Percentiles rank a stretch among this genome's conserved stretches.
phyloP scores from a whole-genome alignment of 106 monocot species.

The Allium sativum region DNA sequence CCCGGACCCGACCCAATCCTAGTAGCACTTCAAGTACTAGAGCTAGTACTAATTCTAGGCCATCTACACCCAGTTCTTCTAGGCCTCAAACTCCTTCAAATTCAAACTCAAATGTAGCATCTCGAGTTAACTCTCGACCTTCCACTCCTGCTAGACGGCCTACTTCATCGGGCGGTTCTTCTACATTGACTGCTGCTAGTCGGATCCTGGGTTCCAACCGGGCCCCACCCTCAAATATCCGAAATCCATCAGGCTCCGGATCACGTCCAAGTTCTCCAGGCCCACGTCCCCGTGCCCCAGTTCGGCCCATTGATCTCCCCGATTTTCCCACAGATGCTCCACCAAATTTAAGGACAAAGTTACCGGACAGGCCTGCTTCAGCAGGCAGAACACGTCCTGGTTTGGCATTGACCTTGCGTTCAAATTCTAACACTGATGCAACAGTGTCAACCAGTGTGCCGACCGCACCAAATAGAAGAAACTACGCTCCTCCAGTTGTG shows the following conservation, averaged over 20 bases:
- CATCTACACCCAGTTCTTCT: constrained; percentile 10
- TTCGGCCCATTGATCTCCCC: constrained; percentile 41
- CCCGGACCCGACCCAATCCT: constrained; percentile 35
- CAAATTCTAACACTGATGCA: constrained; percentile 40
- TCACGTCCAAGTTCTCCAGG: constrained; percentile 70
- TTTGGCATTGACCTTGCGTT: constrained; percentile 29
- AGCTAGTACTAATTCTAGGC: constrained; percentile 8
- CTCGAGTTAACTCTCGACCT: constrained; percentile 40
- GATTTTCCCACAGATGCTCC: constrained; percentile 67
- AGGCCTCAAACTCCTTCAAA: constrained; percentile 18
- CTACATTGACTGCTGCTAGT: constrained; percentile 11
- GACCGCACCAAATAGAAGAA: constrained; percentile 23
- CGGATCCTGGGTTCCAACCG: constrained; percentile 48
- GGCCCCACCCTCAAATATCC: constrained; percentile 16
- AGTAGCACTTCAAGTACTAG: constrained; percentile 11
- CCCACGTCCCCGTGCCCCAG: constrained; percentile 33
- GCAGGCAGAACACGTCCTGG: constrained; percentile 68
- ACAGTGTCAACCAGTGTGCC: constrained; percentile 6
- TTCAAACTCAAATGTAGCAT: constrained; percentile 14
- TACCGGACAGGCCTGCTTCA: constrained; percentile 74
- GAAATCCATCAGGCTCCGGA: constrained; percentile 16
- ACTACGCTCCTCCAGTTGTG: constrained; percentile 27
- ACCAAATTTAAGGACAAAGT: constrained; percentile 71
- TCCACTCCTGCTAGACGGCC: constrained; percentile 58
- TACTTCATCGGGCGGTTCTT: constrained; percentile 9